Base-by-base conservation (phyloP, 495 filamentous ascomycete genomes). In the Neurospora sp. region DNA sequence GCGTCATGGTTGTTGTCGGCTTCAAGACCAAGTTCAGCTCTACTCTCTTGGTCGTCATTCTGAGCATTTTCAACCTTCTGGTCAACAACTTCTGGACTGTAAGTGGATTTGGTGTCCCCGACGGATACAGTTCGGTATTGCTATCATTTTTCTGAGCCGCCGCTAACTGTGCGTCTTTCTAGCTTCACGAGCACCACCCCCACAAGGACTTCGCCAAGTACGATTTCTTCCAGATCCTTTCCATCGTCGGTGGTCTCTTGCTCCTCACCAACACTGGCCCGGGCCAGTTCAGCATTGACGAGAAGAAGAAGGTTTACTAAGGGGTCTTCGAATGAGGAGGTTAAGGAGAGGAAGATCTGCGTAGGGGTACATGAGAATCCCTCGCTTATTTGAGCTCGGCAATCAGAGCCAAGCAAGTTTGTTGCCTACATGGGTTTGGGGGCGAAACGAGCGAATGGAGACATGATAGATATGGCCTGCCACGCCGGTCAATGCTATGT, bases 61-160 rank as follows among this genome's bases (percentile, higher is more conserved):
- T 99, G 81, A 97, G 94, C 84, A 87, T 98, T 71, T 98, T 99
- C 87, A 99, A 99, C 81, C 79, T 98, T 40, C 76, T 98, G 76
- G 96, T 99, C 72, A 99, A 99, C 89, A 99, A 99, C 88, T 99
- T 98, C 90, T 99, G 96, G 96, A 98, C 95, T 81, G 95, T 98
- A 87, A 86, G 93, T 59, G 9, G 48, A 59, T 14, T 88, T 77
- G 69, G 18, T 45, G 18, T 27, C 22, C 35, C 72, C 1, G 9
- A 18, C 14, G 22, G 14, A 65, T 35, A 35, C 53, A 31, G 35
- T 37, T 37, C 35, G 35, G 35, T 37, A 37, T 37, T 37, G 35
- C 48, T 4, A 37, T 44, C 68, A 53, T 69, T 20, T 61, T 69
- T 42, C 45, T 4, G 59, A 70, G 3, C 10, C 18, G 69, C 45